These are phyloP conservation scores for Paracoccidioides lutzii DNA, from an alignment of 2,329 filamentous ascomycete species.

Conservation along the genomic window DNA sequence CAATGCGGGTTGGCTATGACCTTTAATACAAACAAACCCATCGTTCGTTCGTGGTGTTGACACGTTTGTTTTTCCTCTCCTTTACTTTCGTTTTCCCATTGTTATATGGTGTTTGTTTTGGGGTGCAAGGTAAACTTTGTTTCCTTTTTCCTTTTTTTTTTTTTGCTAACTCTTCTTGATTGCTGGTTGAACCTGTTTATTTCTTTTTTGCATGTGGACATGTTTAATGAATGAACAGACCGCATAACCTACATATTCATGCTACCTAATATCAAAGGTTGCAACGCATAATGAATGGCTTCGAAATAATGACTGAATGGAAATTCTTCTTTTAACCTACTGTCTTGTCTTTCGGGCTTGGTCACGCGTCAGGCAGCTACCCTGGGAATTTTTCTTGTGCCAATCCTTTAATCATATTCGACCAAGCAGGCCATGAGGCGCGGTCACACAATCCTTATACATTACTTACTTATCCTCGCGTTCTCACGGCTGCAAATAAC, in stretches of 20 bases:
- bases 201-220: not conserved
- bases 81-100: not conserved
- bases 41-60: not conserved
- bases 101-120: not conserved
- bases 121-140: not conserved
- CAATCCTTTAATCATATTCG: too few relatives aligned
- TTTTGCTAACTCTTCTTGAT: not conserved
- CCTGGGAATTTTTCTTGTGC: not conserved
- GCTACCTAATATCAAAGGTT: not conserved
- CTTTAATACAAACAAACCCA: not conserved
- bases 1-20: slow-evolving; percentile 27
- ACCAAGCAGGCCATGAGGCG: too few relatives aligned
- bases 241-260: not conserved
- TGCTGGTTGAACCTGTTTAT: too few relatives aligned
- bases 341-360: too few relatives aligned
- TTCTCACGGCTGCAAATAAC: too few relatives aligned
- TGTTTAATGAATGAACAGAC: not conserved
- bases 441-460: too few relatives aligned
- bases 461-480: too few relatives aligned
- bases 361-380: not conserved
- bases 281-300: not conserved
- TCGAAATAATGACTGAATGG: not conserved
- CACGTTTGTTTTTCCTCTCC: slow-evolving; percentile 20
- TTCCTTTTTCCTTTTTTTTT: not conserved
- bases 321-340: not conserved